Evolutionary conservation across 108 stramenopile genomes (phyloP), one percentile per base, ranked within the genome.

Genomic region (Seminavis robusta): DNA sequence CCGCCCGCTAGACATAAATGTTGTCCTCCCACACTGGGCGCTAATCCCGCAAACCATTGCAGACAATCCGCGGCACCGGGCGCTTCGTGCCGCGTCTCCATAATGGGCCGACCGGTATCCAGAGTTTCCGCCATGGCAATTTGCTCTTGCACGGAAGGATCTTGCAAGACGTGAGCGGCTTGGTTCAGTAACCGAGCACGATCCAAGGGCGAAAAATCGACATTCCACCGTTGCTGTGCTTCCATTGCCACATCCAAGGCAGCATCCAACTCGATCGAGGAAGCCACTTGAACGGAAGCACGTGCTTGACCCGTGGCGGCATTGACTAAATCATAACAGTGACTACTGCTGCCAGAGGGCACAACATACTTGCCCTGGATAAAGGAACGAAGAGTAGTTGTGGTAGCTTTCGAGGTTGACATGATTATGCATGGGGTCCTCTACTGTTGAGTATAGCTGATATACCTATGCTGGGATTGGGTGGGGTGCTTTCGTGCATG

Each of bases 51-150:
- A 40, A 61, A 61, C 48, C 39, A 51, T 15, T 51, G 34, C 11
- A 50, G 26, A 47, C 44, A 69, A 40, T 75, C 74, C 3, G 58
- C 51, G 1, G 63, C 74, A 30, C 59, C 74, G 1, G 47, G 23
- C 5, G 65, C 69, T 28, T 75, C 74, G 24, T 25, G 56, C 26
- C 39, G 28, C 2, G 74, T 71, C 47, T 79, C 74, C 25, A 51
- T 31, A 34, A 77, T 62, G 38, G 77, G 75, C 21, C 81, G 77
- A 13, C 86, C 86, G 19, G 83, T 88, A 56, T 88, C 86, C 11
- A 69, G 16, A 0, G 67, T 78, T 61, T 88, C 86, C 38, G 46
- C 13, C 16, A 29, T 40, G 3, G 61, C 48, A 39, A 62, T 62
- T 29, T 56, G 41, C 28, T 27, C 6, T 32, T 47, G 43, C n/a